These are phyloP conservation scores for Neocatenulostroma microsporum DNA, from an alignment of 2,329 filamentous ascomycete species.

Conservation along the genomic window DNA sequence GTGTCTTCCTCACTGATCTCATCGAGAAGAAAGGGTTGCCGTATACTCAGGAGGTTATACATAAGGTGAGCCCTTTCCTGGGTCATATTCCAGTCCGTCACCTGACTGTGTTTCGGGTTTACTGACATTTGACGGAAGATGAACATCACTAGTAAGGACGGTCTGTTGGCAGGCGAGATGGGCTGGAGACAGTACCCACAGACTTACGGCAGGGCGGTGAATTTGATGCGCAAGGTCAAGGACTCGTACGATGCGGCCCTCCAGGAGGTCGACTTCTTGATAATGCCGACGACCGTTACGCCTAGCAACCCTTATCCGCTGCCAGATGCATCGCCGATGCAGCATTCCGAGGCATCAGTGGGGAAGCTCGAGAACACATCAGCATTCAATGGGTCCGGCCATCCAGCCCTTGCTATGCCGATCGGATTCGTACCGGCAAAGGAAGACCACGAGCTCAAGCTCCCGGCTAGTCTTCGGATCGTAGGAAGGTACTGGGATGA, in stretches of 20 bases:
- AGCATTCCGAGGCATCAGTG: conserved; percentile 45
- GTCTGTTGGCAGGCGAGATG: no score
- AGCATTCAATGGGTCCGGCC: conserved; percentile 43
- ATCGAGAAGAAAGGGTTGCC: conserved; percentile 38
- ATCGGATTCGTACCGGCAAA: conserved; percentile 29
- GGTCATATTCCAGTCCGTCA: no score
- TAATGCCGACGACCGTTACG: conserved; percentile 43
- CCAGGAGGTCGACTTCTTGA: conserved; percentile 36
- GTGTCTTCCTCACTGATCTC: no score
- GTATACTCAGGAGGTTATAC: no score
- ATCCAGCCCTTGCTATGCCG: conserved; percentile 43
- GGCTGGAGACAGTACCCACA: no score
- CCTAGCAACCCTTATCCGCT: conserved; percentile 37
- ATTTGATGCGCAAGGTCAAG: conserved; percentile 37
- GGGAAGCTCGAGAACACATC: conserved; percentile 51
- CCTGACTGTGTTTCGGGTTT: no score
- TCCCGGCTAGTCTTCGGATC: no score
- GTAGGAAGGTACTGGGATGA: no score
- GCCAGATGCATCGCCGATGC: conserved; percentile 34
- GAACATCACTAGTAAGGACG: no score
- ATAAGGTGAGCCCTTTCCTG: no score
- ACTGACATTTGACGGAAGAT: no score
- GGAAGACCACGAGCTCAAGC: no score
- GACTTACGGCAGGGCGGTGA: conserved; percentile 40
- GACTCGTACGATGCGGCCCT: conserved; percentile 41